These are phyloP conservation scores for Grosmannia penicillata DNA, from an alignment of 2,329 filamentous ascomycete species.

Conservation along the genomic window DNA sequence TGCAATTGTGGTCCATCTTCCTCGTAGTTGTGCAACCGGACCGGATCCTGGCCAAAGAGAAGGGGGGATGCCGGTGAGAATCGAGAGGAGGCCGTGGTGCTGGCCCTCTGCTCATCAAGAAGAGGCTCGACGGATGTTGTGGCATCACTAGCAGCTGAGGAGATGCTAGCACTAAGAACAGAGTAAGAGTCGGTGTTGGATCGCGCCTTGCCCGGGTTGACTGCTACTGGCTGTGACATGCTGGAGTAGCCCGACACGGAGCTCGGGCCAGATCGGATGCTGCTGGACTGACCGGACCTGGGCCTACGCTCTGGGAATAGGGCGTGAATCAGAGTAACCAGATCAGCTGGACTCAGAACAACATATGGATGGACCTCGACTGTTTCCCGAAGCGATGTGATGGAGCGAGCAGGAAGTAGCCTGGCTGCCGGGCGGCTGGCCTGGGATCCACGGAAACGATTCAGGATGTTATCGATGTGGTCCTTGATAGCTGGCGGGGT, in stretches of 20 bases:
- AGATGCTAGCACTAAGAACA: slow-evolving; percentile 56
- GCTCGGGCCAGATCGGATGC: slow-evolving; percentile 49
- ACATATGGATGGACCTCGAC: slow-evolving; percentile 66
- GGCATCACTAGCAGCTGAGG: slow-evolving; percentile 55
- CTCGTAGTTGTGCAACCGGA: slow-evolving; percentile 37
- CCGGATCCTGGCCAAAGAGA: slow-evolving; percentile 20
- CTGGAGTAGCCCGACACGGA: slow-evolving; percentile 53
- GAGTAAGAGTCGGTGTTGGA: slow-evolving; percentile 52
- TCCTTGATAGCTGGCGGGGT: slow-evolving; percentile 47
- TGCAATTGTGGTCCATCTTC: slow-evolving; percentile 52
- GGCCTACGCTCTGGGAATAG: slow-evolving; percentile 66
- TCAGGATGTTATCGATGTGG: slow-evolving; percentile 59
- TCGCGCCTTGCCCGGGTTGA: slow-evolving; percentile 36
- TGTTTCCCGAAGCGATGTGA: slow-evolving; percentile 61
- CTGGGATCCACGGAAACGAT: slow-evolving; percentile 42
- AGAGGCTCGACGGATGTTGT: slow-evolving; percentile 51
- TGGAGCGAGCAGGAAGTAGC: slow-evolving; percentile 54
- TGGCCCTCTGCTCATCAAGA: slow-evolving; percentile 37
- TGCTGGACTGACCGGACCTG: slow-evolving; percentile 45
- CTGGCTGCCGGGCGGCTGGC: slow-evolving; percentile 36
- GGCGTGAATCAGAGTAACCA: slow-evolving; percentile 66
- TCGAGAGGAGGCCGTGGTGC: slow-evolving; percentile 33
- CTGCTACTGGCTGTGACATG: slow-evolving; percentile 53
- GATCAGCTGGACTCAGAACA: slow-evolving; percentile 64
- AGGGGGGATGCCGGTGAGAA: slow-evolving; percentile 32